Evolutionary conservation across 441 rosid genomes (phyloP).

Genomic region (Gossypium davidsonii): DNA sequence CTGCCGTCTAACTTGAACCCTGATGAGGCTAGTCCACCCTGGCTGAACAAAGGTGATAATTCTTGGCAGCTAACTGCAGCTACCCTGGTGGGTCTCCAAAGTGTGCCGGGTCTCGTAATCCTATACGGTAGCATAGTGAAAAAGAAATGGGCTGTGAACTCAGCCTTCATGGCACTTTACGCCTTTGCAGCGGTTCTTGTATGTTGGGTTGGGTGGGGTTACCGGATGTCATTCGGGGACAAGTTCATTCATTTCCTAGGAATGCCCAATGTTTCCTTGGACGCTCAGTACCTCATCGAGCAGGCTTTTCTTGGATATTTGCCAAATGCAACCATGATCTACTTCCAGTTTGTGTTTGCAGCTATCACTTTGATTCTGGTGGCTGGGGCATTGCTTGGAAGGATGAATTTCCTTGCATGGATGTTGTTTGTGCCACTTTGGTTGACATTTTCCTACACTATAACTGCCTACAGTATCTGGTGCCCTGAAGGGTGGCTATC

Average conservation of each 20-base stretch:
- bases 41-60: constrained; percentile 51
- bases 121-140: constrained; percentile 58
- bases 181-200: constrained; percentile 54
- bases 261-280: constrained; percentile 29
- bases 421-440: constrained; percentile 62
- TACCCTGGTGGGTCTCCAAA: constrained; percentile 54
- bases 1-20: constrained; percentile 32
- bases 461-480: constrained; percentile 50
- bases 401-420: constrained; percentile 69
- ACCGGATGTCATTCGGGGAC: constrained; percentile 42
- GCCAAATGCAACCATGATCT: constrained; percentile 47
- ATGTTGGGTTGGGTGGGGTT: constrained; percentile 69
- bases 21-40: constrained; percentile 26
- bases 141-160: constrained; percentile 71
- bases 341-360: constrained; percentile 52
- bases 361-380: constrained; percentile 51
- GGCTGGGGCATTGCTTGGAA: constrained; percentile 55
- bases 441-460: constrained; percentile 52
- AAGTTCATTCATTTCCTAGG: constrained; percentile 31
- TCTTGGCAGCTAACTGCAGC: constrained; percentile 68
- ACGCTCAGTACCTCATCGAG: constrained; percentile 23
- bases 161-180: constrained; percentile 68
- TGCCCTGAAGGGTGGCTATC: constrained; percentile 37
- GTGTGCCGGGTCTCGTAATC: constrained; percentile 59
- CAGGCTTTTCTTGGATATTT: constrained; percentile 11